These are phyloP conservation scores for Fusarium tanahbumbuense DNA, from an alignment of 2,329 filamentous ascomycete genomes.

Conservation along the genomic window DNA sequence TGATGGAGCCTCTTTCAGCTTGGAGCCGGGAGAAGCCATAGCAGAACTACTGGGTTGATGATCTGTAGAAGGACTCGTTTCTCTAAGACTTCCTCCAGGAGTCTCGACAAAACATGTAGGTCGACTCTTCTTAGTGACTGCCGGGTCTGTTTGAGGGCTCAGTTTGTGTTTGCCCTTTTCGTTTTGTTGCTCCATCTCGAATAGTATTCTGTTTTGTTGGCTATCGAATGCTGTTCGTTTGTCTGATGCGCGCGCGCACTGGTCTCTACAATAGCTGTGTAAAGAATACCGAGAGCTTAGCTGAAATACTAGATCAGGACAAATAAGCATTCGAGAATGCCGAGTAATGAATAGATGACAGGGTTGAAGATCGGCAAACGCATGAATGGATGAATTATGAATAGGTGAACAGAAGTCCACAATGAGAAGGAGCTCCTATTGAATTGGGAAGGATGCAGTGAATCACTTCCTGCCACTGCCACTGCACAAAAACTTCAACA, in stretches of 20 bases:
- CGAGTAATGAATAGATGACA: background rate
- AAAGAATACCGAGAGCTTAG: background rate
- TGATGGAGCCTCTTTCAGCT: background rate
- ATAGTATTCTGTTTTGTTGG: background rate
- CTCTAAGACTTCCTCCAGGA: constrained; percentile 32
- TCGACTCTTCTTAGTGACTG: constrained; percentile 18
- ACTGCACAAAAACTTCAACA: background rate
- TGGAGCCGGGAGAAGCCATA: background rate
- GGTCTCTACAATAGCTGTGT: constrained; percentile 1
- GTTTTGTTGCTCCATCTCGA: constrained; percentile 13
- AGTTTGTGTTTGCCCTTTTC: constrained; percentile 23
- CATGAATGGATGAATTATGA: background rate
- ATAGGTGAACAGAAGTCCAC: background rate
- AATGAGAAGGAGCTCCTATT: background rate
- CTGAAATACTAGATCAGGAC: no score
- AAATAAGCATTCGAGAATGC: background rate
- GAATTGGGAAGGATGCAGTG: background rate
- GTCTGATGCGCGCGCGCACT: background rate
- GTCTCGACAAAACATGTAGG: constrained; percentile 24
- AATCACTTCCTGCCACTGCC: constrained; percentile 6
- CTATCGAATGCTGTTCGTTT: background rate
- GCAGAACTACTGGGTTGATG: background rate
- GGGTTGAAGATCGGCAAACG: background rate
- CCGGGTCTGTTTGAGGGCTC: constrained; percentile 19
- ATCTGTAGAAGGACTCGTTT: constrained; percentile 11